Evolutionary conservation across 495 filamentous ascomycete genomes (phyloP).

Genomic region (Aspergillus mulundensis): DNA sequence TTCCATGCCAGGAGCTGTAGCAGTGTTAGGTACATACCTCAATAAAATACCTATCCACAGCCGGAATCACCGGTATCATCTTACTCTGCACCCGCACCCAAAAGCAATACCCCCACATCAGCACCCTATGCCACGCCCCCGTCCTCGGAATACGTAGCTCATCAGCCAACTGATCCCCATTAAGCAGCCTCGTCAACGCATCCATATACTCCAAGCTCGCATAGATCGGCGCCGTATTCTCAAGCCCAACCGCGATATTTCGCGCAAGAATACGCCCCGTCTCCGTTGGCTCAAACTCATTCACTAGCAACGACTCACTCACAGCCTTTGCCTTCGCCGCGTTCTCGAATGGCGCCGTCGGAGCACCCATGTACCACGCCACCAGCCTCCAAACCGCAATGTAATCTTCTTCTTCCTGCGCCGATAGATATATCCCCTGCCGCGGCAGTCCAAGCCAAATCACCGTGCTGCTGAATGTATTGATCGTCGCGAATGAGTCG

Average conservation of each 20-base stretch:
- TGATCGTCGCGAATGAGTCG: slow-evolving; percentile 67
- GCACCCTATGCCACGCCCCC: slow-evolving; percentile 49
- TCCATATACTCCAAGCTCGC: slow-evolving; percentile 59
- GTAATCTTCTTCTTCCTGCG: slow-evolving; percentile 63
- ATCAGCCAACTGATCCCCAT: slow-evolving; percentile 58
- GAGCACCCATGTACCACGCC: slow-evolving; percentile 65
- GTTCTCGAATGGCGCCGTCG: slow-evolving; percentile 54
- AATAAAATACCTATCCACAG: slow-evolving; percentile 56
- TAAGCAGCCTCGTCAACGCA: slow-evolving; percentile 66
- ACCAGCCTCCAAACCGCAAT: slow-evolving; percentile 73
- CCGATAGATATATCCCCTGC: slow-evolving; percentile 61
- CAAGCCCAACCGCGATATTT: slow-evolving; percentile 66
- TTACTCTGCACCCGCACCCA: slow-evolving; percentile 57
- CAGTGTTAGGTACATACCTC: slow-evolving; percentile 26
- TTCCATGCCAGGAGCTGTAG: too few relatives aligned
- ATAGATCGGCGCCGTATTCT: slow-evolving; percentile 58
- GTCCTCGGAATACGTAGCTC: slow-evolving; percentile 56
- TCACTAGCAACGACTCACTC: slow-evolving; percentile 60
- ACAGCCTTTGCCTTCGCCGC: slow-evolving; percentile 50
- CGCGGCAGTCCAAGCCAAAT: slow-evolving; percentile 66
- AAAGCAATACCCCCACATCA: slow-evolving; percentile 65
- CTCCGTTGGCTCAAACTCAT: slow-evolving; percentile 59
- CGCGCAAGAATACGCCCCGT: slow-evolving; percentile 60
- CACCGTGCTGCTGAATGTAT: slow-evolving; percentile 59
- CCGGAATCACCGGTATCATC: slow-evolving; percentile 48